Base-by-base conservation (phyloP, 2,329 filamentous ascomycete genomes). In the Huntiella decipiens region DNA sequence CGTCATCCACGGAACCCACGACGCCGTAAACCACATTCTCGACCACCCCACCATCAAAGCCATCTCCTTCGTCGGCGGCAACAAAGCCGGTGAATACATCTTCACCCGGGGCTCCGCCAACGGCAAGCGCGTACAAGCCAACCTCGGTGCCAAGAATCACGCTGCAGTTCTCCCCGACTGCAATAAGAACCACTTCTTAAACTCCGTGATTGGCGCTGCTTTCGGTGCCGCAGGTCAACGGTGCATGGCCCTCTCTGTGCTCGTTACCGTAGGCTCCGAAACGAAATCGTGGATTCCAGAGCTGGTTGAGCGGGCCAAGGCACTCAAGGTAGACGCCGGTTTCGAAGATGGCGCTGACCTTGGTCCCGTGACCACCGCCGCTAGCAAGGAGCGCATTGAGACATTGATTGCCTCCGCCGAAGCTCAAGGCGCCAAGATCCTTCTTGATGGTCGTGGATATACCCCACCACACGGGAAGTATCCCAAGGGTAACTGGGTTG, bases 11-110 rank as follows among this genome's bases (percentile, higher is more conserved):
- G 83, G 83, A 50, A 72, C 82, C 13, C 80, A 83, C 59, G 75
- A 75, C 61, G 81, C 84, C 10, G 84, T 92, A 49, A 77, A 91
- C 63, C 91, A 87, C 62, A 82, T 92, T 58, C 72, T 91, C 43
- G 84, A 92, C 55, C 81, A 84, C 59, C 83, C 83, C 16, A 71
- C 73, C 52, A 85, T 92, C 69, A 88, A 87, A 71, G 83, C 84
- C 47, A 73, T 92, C 56, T 82, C 76, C 63, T 92, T 92, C 56
- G 84, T 92, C 34, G 83, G 83, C 52, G 77, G 79, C 63, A 91
- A 91, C 69, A 82, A 84, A 68, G 84, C 83, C 5, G 83, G 83
- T 57, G 82, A 88, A 65, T 91, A 91, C 66, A 91, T 91, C 61
- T 91, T 77, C 63, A 63, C 67, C 46, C 75, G 82, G 47, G 83